phyloP scores from a whole-genome alignment of 75 land plant species.

The Azolla pinnata region DNA sequence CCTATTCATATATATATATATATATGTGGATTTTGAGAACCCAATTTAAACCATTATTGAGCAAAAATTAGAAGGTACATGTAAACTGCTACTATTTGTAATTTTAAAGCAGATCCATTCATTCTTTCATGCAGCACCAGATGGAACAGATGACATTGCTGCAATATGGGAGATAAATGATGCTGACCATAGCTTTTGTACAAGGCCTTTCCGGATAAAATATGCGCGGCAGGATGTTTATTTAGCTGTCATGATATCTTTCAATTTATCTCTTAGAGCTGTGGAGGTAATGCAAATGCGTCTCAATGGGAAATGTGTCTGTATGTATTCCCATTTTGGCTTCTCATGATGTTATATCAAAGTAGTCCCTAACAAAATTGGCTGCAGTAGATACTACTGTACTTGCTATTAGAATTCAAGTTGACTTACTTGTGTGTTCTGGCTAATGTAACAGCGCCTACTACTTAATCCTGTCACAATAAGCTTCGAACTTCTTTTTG shows the following conservation, averaged over 20 bases:
- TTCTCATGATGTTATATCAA: no score
- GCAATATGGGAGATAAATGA: slow-evolving; percentile 74
- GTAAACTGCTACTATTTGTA: no score
- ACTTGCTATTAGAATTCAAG: no score
- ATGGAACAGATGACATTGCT: slow-evolving; percentile 33
- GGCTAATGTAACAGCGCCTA: slow-evolving; percentile 25
- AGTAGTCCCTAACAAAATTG: no score
- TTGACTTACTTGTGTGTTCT: neutral
- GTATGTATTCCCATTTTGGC: no score
- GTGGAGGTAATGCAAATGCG: slow-evolving; percentile 34
- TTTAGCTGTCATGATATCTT: slow-evolving; percentile 65
- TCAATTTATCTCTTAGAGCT: slow-evolving; percentile 40
- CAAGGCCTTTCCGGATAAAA: slow-evolving; percentile 67
- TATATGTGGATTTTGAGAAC: no score
- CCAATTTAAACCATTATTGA: no score
- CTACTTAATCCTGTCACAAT: slow-evolving; percentile 45
- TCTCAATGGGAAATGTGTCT: no score
- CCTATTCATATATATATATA: no score
- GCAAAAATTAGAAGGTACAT: no score
- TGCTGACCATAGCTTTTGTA: slow-evolving; percentile 59
- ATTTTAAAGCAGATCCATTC: no score
- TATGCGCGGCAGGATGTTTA: slow-evolving; percentile 78
- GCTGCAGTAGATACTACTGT: no score
- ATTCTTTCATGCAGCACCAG: slow-evolving; percentile 49
- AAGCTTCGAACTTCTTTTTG: slow-evolving; percentile 71